Base-by-base conservation (phyloP, 202 grass and related monocot genomes). In the Miscanthus sacchariflorus region DNA sequence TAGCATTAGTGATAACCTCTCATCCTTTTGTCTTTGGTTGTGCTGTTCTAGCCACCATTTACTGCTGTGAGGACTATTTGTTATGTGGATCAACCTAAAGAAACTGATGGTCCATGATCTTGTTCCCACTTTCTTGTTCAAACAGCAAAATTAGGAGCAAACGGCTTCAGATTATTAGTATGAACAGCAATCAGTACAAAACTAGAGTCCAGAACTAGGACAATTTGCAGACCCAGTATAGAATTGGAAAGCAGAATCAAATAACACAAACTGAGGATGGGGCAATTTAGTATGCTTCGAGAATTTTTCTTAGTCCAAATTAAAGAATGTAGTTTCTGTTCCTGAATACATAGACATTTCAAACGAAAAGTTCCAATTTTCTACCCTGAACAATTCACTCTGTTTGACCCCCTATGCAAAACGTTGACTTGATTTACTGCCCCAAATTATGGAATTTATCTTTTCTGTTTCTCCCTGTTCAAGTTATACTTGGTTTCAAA, bases 191-290 rank as follows among this genome's bases (percentile, higher is more conserved):
- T 80, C n/a, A 33, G 15, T 15, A 66, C 6, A 65, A 63, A 39
- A 78, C 75, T 30, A 13, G 75, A 77, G 15, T 35, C 38, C 38
- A n/a, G 35, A 43, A 72, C 39, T 45, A 73, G 36, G 77, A 79
- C 24, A 64, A 17, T 25, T 63, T 79, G 54, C 54, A 13, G 24
- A 18, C 19, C 4, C 9, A 36, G 7, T 77, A 39, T 39, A 59
- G 23, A 15, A 80, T 66, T 28, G 23, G 24, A 80, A 87, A 73
- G 21, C 9, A 73, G 52, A 71, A 45, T 17, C 18, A 64, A 25
- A 71, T 59, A 68, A 44, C 1, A 24, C 23, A 79, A 65, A 65
- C 14, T 54, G 1, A 69, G 40, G 33, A 9, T 14, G 18, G 50
- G 36, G 6, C 15, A 72, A 72, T 36, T 70, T 7, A 27, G 10